Percentiles rank a stretch among this genome's conserved stretches.
These are phyloP conservation scores for Cydonia oblonga DNA, from an alignment of 331 rosid genomes.

Conservation along the genomic window DNA sequence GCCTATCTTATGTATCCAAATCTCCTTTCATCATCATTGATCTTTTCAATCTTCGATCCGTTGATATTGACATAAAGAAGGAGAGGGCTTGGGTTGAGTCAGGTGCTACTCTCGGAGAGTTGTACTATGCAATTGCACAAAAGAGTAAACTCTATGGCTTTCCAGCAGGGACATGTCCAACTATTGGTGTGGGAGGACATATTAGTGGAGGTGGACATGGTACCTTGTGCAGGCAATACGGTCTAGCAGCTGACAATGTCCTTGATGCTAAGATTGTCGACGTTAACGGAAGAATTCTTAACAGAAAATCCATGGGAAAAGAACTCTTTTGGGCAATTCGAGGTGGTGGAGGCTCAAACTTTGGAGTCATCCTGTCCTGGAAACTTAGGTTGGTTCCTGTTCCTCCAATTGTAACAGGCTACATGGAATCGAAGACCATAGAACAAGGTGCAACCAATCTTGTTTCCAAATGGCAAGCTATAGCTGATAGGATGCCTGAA, in stretches of 20 bases:
- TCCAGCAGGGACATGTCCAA: slow-evolving; percentile 18
- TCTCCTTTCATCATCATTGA: slow-evolving; percentile 16
- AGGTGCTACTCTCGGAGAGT: slow-evolving; percentile 13
- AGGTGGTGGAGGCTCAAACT: slow-evolving; percentile 31
- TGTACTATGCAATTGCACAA: slow-evolving; percentile 12
- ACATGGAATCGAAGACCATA: background rate
- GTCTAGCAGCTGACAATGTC: slow-evolving; percentile 19
- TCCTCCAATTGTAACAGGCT: slow-evolving; percentile 12
- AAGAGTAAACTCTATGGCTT: slow-evolving; percentile 11
- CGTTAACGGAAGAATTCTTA: slow-evolving; percentile 12
- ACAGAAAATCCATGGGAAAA: slow-evolving; percentile 25
- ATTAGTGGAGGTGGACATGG: slow-evolving; percentile 22
- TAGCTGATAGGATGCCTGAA: no score
- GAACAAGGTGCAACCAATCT: slow-evolving; percentile 9
- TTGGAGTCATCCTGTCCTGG: slow-evolving; percentile 23
- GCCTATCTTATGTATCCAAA: slow-evolving; percentile 15
- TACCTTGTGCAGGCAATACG: slow-evolving; percentile 21
- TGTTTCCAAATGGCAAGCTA: slow-evolving; percentile 24
- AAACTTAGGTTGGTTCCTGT: slow-evolving; percentile 12
- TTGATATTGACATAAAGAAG: background rate
- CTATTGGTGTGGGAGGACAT: slow-evolving; percentile 13
- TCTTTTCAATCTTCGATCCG: slow-evolving; percentile 8
- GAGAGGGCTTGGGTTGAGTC: background rate
- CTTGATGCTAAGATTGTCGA: slow-evolving; percentile 16
- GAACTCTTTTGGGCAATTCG: slow-evolving; percentile 31